A percentile compares a stretch with the other conserved stretches of the same genome.
phyloP scores from a whole-genome alignment of 495 filamentous ascomycete species.

The Astrocystis sublimbata region DNA sequence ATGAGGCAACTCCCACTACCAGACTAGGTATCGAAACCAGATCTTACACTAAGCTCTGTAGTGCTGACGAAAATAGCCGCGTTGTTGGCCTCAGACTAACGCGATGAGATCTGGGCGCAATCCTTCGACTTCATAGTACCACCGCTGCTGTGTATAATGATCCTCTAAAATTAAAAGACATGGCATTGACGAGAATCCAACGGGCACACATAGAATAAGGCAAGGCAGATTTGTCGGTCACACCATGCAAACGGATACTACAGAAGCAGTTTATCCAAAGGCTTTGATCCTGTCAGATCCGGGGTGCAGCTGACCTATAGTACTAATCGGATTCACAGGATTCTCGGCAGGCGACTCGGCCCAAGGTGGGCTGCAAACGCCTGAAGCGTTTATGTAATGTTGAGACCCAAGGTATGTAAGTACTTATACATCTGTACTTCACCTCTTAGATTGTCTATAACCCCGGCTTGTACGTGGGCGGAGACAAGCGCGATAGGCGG shows the following conservation, averaged over 20 bases:
- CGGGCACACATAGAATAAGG: background rate
- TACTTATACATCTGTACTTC: no score
- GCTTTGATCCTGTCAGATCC: slow-evolving; percentile 2
- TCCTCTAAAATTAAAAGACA: background rate
- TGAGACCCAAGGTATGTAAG: no score
- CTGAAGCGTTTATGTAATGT: background rate
- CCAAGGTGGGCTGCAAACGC: background rate
- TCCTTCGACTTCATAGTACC: background rate
- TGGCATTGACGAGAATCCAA: background rate
- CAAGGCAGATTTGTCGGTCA: slow-evolving; percentile 8
- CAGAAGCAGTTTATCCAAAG: background rate
- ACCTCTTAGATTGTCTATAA: background rate
- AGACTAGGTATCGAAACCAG: background rate
- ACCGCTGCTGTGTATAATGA: background rate
- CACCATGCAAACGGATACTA: background rate
- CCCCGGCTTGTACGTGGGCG: background rate
- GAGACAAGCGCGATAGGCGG: slow-evolving; percentile 14
- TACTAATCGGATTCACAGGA: slow-evolving; percentile 1
- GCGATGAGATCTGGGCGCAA: background rate
- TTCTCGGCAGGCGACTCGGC: background rate
- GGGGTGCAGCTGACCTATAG: slow-evolving; percentile 12
- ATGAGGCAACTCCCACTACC: no score
- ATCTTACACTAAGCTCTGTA: background rate
- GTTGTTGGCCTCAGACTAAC: background rate
- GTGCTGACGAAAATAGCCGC: background rate